Evolutionary conservation across 345 rosid genomes (phyloP).

Genomic region (Melaleuca quinquenervia): DNA sequence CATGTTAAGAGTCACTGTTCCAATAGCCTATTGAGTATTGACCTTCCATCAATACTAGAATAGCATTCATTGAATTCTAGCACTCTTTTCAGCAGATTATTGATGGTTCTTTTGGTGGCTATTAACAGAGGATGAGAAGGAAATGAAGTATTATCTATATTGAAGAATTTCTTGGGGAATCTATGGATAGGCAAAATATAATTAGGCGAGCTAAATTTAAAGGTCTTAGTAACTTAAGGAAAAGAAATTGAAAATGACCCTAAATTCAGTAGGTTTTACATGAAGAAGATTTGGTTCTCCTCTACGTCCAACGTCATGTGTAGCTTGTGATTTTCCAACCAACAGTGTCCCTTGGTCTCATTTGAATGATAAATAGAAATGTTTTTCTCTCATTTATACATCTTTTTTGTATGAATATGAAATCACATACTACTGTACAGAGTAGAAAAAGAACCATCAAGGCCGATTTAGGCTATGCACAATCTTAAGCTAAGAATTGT

Average conservation of each 20-base stretch:
- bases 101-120: not conserved
- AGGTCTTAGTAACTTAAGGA: not conserved
- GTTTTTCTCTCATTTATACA: too few relatives aligned
- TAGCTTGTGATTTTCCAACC: not conserved
- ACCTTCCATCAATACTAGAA: not conserved
- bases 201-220: not conserved
- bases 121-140: not conserved
- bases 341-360: not conserved
- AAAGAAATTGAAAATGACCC: not conserved
- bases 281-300: not conserved
- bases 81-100: not conserved
- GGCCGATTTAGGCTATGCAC: too few relatives aligned
- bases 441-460: too few relatives aligned
- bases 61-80: not conserved
- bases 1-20: too few relatives aligned
- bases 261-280: not conserved
- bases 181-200: not conserved
- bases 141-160: not conserved
- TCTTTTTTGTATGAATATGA: too few relatives aligned
- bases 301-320: not conserved
- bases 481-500: too few relatives aligned
- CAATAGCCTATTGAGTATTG: not conserved
- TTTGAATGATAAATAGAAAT: not conserved
- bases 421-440: too few relatives aligned
- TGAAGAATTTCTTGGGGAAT: not conserved